Evolutionary conservation across 768 basidiomycete genomes (phyloP), one percentile per base, ranked within the genome.

Genomic region (Tulasnella sp.): DNA sequence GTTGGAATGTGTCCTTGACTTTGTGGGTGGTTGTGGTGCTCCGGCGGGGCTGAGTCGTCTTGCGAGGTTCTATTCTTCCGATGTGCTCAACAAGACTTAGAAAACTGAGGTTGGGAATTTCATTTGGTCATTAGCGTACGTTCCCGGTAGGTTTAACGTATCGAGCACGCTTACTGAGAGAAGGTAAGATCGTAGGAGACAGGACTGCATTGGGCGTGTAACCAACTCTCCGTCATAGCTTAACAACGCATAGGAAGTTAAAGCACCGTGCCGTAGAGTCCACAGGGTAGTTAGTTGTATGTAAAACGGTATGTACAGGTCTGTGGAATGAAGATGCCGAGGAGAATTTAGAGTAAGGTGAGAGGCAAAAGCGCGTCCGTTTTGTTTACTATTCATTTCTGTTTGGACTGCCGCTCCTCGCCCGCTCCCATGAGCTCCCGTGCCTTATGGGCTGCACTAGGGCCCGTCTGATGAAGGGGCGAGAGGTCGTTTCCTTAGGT

Each of bases 101-200:
- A 68, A 78, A 75, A 72, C 70, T 66, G 65, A n/a, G 70, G 68
- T 44, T 47, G 14, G 68, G 11, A n/a, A n/a, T n/a, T n/a, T 47
- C 2, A 14, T 17, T 8, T 44, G 14, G 47, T 22, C 17, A 36
- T 14, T 6, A 40, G 5, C 17, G 1, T 12, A 34, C 14, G 36
- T 34, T 59, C 32, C 1, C 14, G 19, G 40, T 6, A 32, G 7
- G 62, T 29, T 37, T 63, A 36, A n/a, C 29, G 14, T 19, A 34
- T 22, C 36, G 62, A 63, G 34, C 39, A 19, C 4, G 26, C 63
- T 35, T 37, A 69, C 68, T 47, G 68, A 36, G 68, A 69, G 68
- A 42, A 69, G 9, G 68, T 69, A 14, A 69, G 44, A 29, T 41
- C 19, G 26, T 47, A 69, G 34, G 47, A 26, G n/a, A 52, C 47